Conservation (phyloP, 2,329 filamentous ascomycete species). For the Pseudogymnoascus sp. region DNA sequence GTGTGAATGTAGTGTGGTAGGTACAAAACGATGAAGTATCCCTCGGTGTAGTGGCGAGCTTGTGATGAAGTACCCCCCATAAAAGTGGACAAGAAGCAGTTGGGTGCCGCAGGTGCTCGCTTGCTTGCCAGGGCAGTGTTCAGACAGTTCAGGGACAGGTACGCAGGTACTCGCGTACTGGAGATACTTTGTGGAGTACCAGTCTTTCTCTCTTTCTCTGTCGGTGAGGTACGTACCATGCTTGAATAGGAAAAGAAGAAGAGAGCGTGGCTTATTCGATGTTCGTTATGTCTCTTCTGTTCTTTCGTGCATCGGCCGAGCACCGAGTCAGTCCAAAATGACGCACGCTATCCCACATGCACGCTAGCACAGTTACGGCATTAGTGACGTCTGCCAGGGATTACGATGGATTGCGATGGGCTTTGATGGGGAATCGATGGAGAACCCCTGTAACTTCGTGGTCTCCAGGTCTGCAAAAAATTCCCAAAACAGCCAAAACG, state of each 20-base stretch:
- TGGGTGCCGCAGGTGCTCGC: background rate
- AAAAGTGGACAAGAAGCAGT: background rate
- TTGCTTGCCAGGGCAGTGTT: too few relatives aligned
- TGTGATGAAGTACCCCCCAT: background rate
- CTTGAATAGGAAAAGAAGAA: too few relatives aligned
- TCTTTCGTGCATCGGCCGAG: background rate
- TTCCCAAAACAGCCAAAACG: background rate
- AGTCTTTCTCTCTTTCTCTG: too few relatives aligned
- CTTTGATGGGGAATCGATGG: background rate
- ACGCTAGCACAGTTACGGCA: background rate
- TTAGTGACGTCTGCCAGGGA: background rate
- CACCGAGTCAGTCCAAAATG: background rate
- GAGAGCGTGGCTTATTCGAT: too few relatives aligned
- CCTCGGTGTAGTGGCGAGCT: background rate
- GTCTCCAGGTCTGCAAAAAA: conserved; percentile 2
- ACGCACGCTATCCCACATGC: background rate
- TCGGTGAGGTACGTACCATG: too few relatives aligned
- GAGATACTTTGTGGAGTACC: background rate
- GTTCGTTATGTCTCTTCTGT: too few relatives aligned
- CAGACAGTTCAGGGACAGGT: background rate
- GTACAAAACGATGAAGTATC: background rate
- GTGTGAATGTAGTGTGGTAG: background rate
- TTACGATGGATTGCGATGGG: background rate
- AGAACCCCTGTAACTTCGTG: background rate
- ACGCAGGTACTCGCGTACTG: background rate